A percentile compares a stretch with the other conserved stretches of the same genome.
Conservation (phyloP, 2,329 filamentous ascomycete species). For the Botrytis pseudocinerea region DNA sequence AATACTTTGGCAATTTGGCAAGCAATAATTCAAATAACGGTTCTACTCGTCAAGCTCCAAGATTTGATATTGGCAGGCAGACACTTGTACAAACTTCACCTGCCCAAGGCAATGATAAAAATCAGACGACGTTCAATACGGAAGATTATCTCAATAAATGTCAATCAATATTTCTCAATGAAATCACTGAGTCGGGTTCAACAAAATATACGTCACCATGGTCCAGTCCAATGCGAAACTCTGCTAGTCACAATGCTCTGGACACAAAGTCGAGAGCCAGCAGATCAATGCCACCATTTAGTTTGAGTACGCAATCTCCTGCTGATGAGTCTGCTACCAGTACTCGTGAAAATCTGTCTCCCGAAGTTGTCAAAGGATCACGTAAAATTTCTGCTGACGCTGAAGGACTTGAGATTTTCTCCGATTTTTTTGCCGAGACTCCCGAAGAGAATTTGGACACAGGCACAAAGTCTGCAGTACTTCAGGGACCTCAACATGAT, state of each 20-base stretch:
- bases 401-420: background rate
- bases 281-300: background rate
- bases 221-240: background rate
- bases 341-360: background rate
- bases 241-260: slow-evolving; percentile 1
- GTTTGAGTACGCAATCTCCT: background rate
- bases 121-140: background rate
- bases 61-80: slow-evolving; percentile 59
- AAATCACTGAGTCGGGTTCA: background rate
- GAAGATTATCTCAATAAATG: slow-evolving; percentile 16
- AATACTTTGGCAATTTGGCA: slow-evolving; percentile 14
- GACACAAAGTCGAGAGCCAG: background rate
- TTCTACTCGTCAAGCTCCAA: slow-evolving; percentile 54
- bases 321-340: background rate
- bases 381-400: background rate
- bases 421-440: background rate
- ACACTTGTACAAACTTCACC: slow-evolving; percentile 63
- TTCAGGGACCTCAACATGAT: background rate
- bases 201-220: slow-evolving; percentile 7
- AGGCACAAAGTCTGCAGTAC: background rate
- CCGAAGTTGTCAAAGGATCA: background rate
- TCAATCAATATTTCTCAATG: slow-evolving; percentile 5
- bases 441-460: background rate
- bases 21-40: slow-evolving; percentile 49
- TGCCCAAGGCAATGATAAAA: slow-evolving; percentile 42